These are phyloP conservation scores for Sclerotinia trifoliorum DNA, from an alignment of 2,329 filamentous ascomycete genomes.

Conservation along the genomic window DNA sequence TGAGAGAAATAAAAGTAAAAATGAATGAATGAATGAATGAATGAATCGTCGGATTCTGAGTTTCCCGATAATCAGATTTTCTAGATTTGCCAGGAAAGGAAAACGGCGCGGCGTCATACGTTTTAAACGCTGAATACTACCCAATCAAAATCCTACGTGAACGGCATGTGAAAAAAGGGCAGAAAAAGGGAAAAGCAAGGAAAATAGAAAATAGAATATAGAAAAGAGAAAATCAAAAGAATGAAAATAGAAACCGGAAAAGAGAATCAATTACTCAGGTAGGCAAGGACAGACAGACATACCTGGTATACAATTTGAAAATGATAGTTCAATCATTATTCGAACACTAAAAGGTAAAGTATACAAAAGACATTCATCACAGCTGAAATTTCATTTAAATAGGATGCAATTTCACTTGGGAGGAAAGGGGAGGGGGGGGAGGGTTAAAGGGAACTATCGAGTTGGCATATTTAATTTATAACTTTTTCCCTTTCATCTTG, in stretches of 20 bases:
- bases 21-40: background rate
- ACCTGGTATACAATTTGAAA: too few species aligned
- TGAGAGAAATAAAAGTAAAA: background rate
- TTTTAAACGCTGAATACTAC: constrained; percentile 11
- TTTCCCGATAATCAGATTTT: constrained; percentile 1
- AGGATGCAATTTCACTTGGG: too few species aligned
- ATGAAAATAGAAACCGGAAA: background rate
- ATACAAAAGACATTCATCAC: too few species aligned
- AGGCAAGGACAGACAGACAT: too few species aligned
- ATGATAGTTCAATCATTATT: too few species aligned
- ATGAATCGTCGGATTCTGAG: background rate
- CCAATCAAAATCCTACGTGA: background rate
- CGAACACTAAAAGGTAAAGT: too few species aligned
- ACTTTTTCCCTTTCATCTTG: too few species aligned
- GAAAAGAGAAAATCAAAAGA: background rate
- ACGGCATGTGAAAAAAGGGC: background rate
- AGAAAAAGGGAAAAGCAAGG: background rate
- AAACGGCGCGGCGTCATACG: constrained; percentile 13
- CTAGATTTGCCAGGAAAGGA: constrained; percentile 7
- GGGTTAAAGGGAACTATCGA: too few species aligned
- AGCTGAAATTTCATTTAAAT: too few species aligned
- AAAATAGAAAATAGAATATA: too few species aligned
- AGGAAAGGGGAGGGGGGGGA: too few species aligned
- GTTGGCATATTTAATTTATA: too few species aligned
- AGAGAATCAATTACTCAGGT: background rate